Conservation (phyloP, 1,284 basidiomycete species). For the Baeospora myosura region DNA sequence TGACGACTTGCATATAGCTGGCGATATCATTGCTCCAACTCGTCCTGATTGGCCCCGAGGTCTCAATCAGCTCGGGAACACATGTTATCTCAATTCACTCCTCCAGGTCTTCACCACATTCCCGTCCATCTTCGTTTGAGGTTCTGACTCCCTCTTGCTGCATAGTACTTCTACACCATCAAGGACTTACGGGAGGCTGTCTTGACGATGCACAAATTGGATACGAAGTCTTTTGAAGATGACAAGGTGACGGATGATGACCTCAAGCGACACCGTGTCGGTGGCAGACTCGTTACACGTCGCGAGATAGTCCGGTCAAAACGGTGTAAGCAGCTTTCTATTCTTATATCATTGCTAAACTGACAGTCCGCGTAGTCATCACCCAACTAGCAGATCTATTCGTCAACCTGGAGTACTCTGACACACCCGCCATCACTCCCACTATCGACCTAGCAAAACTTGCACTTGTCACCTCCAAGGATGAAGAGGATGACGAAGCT, state of each 20-base stretch:
- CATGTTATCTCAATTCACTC: slow-evolving; percentile 86
- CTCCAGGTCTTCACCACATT: slow-evolving; percentile 46
- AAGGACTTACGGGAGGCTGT: slow-evolving; percentile 78
- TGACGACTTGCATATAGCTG: slow-evolving; percentile 40
- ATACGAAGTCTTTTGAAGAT: slow-evolving; percentile 50
- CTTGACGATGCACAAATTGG: slow-evolving; percentile 49
- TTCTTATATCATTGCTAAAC: slow-evolving; percentile 10
- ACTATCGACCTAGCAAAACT: slow-evolving; percentile 84
- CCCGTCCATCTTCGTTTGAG: slow-evolving; percentile 2
- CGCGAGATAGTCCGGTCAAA: slow-evolving; percentile 78
- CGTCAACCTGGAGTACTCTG: slow-evolving; percentile 65
- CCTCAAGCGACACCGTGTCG: slow-evolving; percentile 75
- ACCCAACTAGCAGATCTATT: slow-evolving; percentile 75
- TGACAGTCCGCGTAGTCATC: slow-evolving; percentile 50
- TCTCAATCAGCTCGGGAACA: slow-evolving; percentile 89
- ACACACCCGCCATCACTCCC: slow-evolving; percentile 69
- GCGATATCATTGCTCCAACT: slow-evolving; percentile 44
- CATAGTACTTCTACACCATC: slow-evolving; percentile 92
- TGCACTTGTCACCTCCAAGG: slow-evolving; percentile 81
- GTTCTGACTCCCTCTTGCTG: slow-evolving; percentile 8
- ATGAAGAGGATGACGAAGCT: slow-evolving; percentile 81
- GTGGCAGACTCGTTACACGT: slow-evolving; percentile 75
- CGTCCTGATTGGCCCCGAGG: slow-evolving; percentile 74
- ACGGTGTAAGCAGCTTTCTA: slow-evolving; percentile 54
- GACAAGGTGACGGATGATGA: slow-evolving; percentile 74